Conservation (phyloP, 2,329 filamentous ascomycete species). For the Cercospora sp. region DNA sequence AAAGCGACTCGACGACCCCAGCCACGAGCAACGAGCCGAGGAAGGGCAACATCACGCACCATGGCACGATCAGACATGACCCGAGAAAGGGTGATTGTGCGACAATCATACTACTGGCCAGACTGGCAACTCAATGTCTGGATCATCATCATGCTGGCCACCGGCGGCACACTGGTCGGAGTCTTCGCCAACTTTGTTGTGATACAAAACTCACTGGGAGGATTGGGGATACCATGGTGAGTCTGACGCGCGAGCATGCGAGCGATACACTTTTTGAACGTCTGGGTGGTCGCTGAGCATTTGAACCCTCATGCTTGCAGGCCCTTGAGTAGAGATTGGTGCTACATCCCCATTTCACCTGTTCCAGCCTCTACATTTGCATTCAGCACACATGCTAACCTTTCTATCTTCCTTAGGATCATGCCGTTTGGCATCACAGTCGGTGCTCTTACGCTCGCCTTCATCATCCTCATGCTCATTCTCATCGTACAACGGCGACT, state of each 20-base stretch:
- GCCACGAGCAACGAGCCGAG: neutral
- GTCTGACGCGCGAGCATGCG: conserved; percentile 23
- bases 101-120: conserved; percentile 62
- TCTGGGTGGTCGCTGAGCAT: conserved; percentile 8
- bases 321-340: conserved; percentile 15
- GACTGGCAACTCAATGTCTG: conserved; percentile 65
- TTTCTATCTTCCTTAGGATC: conserved; percentile 49
- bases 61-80: conserved; percentile 36
- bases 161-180: conserved; percentile 58
- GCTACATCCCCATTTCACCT: neutral
- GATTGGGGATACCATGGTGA: conserved; percentile 61
- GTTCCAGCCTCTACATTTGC: neutral
- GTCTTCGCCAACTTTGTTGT: conserved; percentile 62
- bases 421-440: conserved; percentile 64
- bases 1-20: neutral
- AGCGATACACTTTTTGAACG: neutral
- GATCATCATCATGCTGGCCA: conserved; percentile 63
- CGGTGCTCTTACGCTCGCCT: conserved; percentile 57
- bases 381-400: conserved; percentile 1
- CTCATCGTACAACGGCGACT: conserved; percentile 58
- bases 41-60: conserved; percentile 10
- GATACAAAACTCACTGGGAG: conserved; percentile 56
- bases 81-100: conserved; percentile 44
- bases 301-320: neutral
- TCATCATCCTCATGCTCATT: conserved; percentile 59